Conservation (phyloP, 176 grass and related monocot species). For the Dactylis glomerata region DNA sequence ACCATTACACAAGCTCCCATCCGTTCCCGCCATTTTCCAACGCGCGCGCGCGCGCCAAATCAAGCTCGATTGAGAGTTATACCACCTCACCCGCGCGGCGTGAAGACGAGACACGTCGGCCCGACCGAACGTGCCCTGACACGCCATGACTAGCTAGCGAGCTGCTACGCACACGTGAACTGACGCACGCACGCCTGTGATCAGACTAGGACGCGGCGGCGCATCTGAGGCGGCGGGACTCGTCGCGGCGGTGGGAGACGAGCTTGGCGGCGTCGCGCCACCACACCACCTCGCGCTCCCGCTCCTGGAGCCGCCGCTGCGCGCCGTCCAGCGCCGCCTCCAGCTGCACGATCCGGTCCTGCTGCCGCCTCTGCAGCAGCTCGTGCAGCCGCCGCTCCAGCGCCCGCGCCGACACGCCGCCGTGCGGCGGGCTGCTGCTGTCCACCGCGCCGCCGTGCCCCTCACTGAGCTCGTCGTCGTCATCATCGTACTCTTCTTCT, state of each 20-base stretch:
- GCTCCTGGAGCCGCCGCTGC: conserved; percentile 63
- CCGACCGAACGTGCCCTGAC: not conserved
- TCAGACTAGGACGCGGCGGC: not conserved
- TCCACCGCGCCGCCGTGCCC: not conserved
- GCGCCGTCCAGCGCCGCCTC: conserved; percentile 67
- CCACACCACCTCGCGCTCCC: conserved; percentile 89
- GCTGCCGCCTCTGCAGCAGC: conserved; percentile 76
- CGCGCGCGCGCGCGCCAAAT: not conserved
- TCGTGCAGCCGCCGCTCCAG: conserved; percentile 83
- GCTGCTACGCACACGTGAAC: not conserved
- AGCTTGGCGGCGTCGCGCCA: conserved; percentile 93
- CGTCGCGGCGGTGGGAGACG: conserved; percentile 75
- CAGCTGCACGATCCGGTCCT: conserved; percentile 87
- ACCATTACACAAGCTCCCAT: not conserved
- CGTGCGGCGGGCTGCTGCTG: conserved; percentile 29
- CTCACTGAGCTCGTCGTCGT: not conserved
- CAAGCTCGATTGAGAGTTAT: conserved; percentile 5
- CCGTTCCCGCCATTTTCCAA: not conserved
- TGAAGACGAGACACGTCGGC: not conserved
- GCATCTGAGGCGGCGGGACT: conserved; percentile 37
- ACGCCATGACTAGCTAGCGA: not conserved
- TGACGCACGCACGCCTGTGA: not conserved
- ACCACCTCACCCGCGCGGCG: conserved; percentile 29
- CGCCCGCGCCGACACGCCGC: conserved; percentile 73
- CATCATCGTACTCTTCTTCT: not conserved